Conservation (phyloP, 805 yeast species). For the Cyberlindnera euphorbiiphila region DNA sequence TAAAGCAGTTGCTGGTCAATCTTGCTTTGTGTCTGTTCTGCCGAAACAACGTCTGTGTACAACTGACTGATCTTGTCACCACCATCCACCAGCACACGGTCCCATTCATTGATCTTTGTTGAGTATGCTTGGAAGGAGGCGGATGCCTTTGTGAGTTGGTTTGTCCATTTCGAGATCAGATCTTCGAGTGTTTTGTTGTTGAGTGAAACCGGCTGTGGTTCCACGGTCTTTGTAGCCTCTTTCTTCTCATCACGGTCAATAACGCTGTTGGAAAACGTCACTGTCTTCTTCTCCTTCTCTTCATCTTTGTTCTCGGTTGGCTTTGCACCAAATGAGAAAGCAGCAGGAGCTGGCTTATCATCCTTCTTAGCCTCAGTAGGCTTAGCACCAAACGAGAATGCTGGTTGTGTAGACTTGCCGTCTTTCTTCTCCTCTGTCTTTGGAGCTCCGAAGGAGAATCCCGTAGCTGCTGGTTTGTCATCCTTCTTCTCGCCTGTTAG, state of each 20-base stretch:
- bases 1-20: conserved; percentile 85
- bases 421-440: conserved; percentile 17
- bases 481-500: conserved; percentile 9
- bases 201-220: conserved; percentile 68
- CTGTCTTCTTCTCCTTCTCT: conserved; percentile 26
- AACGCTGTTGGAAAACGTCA: conserved; percentile 26
- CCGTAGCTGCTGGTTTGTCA: conserved; percentile 4
- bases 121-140: conserved; percentile 74
- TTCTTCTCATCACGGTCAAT: conserved; percentile 28
- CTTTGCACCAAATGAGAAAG: conserved; percentile 27
- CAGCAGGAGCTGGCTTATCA: conserved; percentile 18
- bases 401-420: conserved; percentile 12
- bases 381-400: conserved; percentile 20
- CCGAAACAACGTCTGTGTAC: conserved; percentile 71
- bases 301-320: conserved; percentile 17
- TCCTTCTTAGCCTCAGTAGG: conserved; percentile 16
- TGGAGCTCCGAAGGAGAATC: conserved; percentile 8
- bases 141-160: conserved; percentile 70
- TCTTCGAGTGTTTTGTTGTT: conserved; percentile 93
- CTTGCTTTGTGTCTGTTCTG: conserved; percentile 79
- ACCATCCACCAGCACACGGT: conserved; percentile 72
- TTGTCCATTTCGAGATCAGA: conserved; percentile 88
- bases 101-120: conserved; percentile 78
- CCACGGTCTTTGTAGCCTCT: conserved; percentile 49
- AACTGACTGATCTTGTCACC: conserved; percentile 80